Evolutionary conservation across 805 yeast species (phyloP).

Genomic region (Yamadazyma olivae): DNA sequence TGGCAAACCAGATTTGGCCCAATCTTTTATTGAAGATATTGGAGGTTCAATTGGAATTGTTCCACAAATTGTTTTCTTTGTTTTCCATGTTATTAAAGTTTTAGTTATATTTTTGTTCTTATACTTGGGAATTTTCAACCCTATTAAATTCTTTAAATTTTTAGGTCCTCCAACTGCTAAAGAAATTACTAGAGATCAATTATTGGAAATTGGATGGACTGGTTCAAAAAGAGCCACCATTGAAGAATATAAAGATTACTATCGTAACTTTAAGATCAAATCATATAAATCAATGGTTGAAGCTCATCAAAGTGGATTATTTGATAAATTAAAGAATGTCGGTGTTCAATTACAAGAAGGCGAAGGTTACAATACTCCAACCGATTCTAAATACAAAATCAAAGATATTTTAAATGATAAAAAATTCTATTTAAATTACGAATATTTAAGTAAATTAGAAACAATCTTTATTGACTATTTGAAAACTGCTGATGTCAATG

Average conservation of each 20-base stretch:
- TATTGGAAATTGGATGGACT: conserved; percentile 87
- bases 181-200: conserved; percentile 49
- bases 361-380: conserved; percentile 77
- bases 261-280: conserved; percentile 61
- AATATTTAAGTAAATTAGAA: conserved; percentile 52
- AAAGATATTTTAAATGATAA: conserved; percentile 15
- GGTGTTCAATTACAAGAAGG: conserved; percentile 67
- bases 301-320: conserved; percentile 72
- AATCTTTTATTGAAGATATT: conserved; percentile 48
- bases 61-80: conserved; percentile 68
- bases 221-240: conserved; percentile 74
- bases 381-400: conserved; percentile 32
- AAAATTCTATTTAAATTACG: conserved; percentile 55
- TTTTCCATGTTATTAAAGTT: conserved; percentile 66
- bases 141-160: conserved; percentile 42
- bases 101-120: conserved; percentile 53
- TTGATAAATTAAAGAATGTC: conserved; percentile 53
- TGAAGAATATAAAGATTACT: conserved; percentile 67
- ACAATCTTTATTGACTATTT: conserved; percentile 41
- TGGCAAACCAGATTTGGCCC: conserved; percentile 43
- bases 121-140: conserved; percentile 76
- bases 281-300: conserved; percentile 71
- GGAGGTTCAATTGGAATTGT: conserved; percentile 32
- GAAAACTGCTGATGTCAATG: conserved; percentile 32
- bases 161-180: conserved; percentile 22